Evolutionary conservation across 352 stramenopile genomes (phyloP).

Genomic region (Globisporangium spiculum): DNA sequence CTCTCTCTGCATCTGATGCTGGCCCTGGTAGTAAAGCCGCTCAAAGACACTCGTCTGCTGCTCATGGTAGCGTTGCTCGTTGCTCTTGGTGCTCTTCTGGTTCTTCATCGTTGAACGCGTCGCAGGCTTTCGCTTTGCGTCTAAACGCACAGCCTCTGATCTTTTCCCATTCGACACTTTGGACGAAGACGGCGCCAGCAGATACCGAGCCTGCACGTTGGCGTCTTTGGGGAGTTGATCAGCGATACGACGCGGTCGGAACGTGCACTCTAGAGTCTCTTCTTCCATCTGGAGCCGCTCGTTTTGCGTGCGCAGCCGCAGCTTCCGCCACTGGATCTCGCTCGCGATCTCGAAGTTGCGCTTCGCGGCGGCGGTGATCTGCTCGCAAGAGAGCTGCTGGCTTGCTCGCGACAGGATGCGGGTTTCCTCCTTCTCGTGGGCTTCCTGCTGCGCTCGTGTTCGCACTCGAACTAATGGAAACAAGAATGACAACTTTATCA

Average conservation of each 20-base stretch:
- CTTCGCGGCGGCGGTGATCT: constrained; percentile 27
- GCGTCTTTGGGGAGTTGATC: background rate
- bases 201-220: constrained; percentile 13
- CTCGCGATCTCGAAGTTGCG: constrained; percentile 36
- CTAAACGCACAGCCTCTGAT: background rate
- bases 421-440: constrained; percentile 24
- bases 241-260: constrained; percentile 27
- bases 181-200: background rate
- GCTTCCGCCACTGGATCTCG: constrained; percentile 35
- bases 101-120: background rate
- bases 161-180: background rate
- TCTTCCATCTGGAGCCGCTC: constrained; percentile 26
- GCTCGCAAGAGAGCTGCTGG: constrained; percentile 19
- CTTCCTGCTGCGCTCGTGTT: constrained; percentile 19
- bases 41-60: constrained; percentile 24
- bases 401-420: constrained; percentile 17
- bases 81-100: background rate
- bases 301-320: constrained; percentile 20
- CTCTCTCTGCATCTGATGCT: background rate
- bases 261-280: constrained; percentile 33
- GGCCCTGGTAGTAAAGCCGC: constrained; percentile 15
- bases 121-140: background rate
- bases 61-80: background rate
- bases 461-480: constrained; percentile 18
- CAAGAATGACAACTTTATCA: background rate